phyloP scores from a whole-genome alignment of 805 yeast species.

The Ogataea philodendri region DNA sequence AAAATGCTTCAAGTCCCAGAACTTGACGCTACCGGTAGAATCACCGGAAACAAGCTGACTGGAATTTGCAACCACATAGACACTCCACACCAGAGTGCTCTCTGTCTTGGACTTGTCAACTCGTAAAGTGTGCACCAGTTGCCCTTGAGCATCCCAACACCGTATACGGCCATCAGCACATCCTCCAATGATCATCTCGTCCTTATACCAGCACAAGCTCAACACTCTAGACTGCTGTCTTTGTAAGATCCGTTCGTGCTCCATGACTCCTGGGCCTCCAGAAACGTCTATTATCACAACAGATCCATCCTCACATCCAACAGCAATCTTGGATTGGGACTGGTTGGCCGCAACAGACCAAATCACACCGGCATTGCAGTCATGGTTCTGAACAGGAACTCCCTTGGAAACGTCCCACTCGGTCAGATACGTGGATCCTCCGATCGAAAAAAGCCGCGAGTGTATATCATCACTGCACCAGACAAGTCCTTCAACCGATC shows the following conservation, averaged over 20 bases:
- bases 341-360: slow-evolving; percentile 81
- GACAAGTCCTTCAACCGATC: slow-evolving; percentile 84
- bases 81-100: slow-evolving; percentile 89
- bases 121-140: slow-evolving; percentile 79
- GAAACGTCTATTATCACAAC: slow-evolving; percentile 81
- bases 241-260: slow-evolving; percentile 71
- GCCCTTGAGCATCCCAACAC: slow-evolving; percentile 68
- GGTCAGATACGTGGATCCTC: slow-evolving; percentile 86
- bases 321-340: slow-evolving; percentile 63
- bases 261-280: slow-evolving; percentile 82
- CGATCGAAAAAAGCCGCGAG: slow-evolving; percentile 83
- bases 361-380: slow-evolving; percentile 88
- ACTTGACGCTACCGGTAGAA: slow-evolving; percentile 88
- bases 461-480: slow-evolving; percentile 59
- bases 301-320: slow-evolving; percentile 94
- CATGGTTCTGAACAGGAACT: slow-evolving; percentile 68
- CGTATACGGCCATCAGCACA: slow-evolving; percentile 93
- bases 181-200: slow-evolving; percentile 76
- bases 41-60: slow-evolving; percentile 91
- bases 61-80: slow-evolving; percentile 57
- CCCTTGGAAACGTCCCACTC: slow-evolving; percentile 88
- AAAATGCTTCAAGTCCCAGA: slow-evolving; percentile 83
- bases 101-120: slow-evolving; percentile 87
- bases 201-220: slow-evolving; percentile 70
- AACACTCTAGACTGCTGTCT: slow-evolving; percentile 82